phyloP scores from a whole-genome alignment of 2,329 filamentous ascomycete species.

The Colletotrichum lentis region DNA sequence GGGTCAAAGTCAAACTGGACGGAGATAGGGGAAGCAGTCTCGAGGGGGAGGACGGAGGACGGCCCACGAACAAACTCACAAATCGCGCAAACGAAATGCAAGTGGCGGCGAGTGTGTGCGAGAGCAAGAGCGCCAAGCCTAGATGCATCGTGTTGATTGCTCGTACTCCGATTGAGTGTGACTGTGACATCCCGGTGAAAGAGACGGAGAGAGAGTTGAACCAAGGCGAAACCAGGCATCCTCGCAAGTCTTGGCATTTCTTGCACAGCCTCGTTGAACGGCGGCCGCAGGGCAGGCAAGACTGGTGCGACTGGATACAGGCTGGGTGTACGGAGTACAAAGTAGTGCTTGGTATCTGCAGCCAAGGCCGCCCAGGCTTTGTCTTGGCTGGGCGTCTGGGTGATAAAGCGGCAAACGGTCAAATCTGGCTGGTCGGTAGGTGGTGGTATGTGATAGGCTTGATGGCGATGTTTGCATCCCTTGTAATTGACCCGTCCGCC shows the following conservation, averaged over 20 bases:
- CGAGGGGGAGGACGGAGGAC: too few species aligned
- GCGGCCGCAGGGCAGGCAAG: conserved; percentile 26
- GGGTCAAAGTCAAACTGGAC: conserved; percentile 23
- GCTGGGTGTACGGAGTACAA: too few species aligned
- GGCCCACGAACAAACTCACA: conserved; percentile 30
- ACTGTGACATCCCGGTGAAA: conserved; percentile 1
- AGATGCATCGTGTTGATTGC: conserved; percentile 32
- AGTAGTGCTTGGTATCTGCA: conserved; percentile 34
- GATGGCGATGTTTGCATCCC: not conserved
- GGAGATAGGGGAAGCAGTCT: conserved; percentile 31
- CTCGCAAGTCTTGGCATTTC: conserved; percentile 33
- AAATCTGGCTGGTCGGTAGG: conserved; percentile 9
- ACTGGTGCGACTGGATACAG: conserved; percentile 10
- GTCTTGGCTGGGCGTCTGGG: conserved; percentile 33
- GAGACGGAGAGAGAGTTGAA: conserved; percentile 29
- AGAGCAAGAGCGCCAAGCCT: conserved; percentile 30
- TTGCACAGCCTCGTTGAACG: conserved; percentile 35
- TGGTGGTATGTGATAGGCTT: too few species aligned
- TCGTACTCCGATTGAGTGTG: conserved; percentile 9
- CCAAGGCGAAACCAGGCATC: conserved; percentile 34
- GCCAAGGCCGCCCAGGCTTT: conserved; percentile 34
- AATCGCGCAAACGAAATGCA: conserved; percentile 29
- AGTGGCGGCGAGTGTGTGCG: conserved; percentile 24
- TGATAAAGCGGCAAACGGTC: conserved; percentile 32
- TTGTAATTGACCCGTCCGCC: too few species aligned